These are phyloP conservation scores for Lentinula guzmanii DNA, from an alignment of 768 basidiomycete genomes.

Conservation along the genomic window DNA sequence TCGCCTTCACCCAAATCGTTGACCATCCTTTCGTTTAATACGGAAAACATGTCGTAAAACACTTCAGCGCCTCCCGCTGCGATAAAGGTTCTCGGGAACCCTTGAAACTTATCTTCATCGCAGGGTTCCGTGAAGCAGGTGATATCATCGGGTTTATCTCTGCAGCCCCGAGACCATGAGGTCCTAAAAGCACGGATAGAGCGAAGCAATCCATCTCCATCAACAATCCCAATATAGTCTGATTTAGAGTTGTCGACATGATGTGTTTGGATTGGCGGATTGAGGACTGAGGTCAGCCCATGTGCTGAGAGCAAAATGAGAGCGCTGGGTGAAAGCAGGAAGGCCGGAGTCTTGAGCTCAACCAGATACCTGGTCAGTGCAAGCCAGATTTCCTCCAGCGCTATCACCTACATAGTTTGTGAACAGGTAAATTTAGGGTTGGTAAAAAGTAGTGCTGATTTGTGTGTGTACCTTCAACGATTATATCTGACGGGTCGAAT, in stretches of 20 bases:
- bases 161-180: slow-evolving; percentile 40
- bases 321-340: slow-evolving; percentile 39
- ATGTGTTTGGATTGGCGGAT: slow-evolving; percentile 31
- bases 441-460: too few relatives aligned
- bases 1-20: slow-evolving; percentile 43
- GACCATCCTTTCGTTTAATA: slow-evolving; percentile 41
- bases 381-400: slow-evolving; percentile 71
- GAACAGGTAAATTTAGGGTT: not conserved
- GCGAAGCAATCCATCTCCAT: slow-evolving; percentile 9
- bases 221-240: slow-evolving; percentile 31
- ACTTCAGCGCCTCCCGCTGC: slow-evolving; percentile 52
- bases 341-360: slow-evolving; percentile 31
- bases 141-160: slow-evolving; percentile 51
- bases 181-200: slow-evolving; percentile 37
- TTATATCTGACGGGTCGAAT: slow-evolving; percentile 54
- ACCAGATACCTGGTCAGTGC: slow-evolving; percentile 58
- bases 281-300: slow-evolving; percentile 46
- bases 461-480: slow-evolving; percentile 35
- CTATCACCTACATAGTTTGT: slow-evolving; percentile 43
- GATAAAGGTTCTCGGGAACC: slow-evolving; percentile 59
- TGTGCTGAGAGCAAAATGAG: slow-evolving; percentile 52
- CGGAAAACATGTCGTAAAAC: slow-evolving; percentile 45
- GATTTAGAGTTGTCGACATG: slow-evolving; percentile 25
- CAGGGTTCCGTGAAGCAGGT: slow-evolving; percentile 41
- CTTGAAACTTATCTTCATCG: slow-evolving; percentile 36